phyloP scores from a whole-genome alignment of 768 basidiomycete species.

The Coprinopsis marcescibilis region DNA sequence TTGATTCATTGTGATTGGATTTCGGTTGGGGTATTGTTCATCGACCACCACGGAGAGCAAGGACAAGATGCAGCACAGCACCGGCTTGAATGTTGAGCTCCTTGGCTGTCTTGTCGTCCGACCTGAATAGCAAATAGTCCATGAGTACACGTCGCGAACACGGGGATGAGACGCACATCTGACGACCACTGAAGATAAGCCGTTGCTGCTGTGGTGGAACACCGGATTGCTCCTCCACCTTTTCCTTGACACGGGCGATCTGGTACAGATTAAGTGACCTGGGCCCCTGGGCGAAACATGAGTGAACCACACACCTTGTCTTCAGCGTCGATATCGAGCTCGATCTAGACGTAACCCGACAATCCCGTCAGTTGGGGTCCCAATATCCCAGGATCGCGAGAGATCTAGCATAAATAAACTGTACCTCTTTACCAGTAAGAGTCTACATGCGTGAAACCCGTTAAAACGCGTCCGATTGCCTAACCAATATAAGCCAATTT shows the following conservation, averaged over 20 bases:
- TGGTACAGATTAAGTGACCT: constrained; percentile 23
- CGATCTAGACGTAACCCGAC: constrained; percentile 59
- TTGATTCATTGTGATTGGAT: too few relatives aligned
- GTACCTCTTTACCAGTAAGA: constrained; percentile 94
- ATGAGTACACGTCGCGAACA: neutral
- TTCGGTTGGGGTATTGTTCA: constrained; percentile 23
- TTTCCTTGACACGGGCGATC: constrained; percentile 95
- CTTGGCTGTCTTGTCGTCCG: constrained; percentile 84
- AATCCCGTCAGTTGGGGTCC: neutral
- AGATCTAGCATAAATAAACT: constrained; percentile 8
- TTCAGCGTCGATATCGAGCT: constrained; percentile 89
- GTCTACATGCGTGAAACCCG: constrained; percentile 45
- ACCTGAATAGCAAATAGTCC: constrained; percentile 38
- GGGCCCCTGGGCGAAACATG: too few relatives aligned
- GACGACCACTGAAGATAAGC: constrained; percentile 87
- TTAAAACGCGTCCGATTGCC: constrained; percentile 7
- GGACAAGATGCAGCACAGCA: constrained; percentile 87
- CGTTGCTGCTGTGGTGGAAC: constrained; percentile 96
- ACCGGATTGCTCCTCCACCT: constrained; percentile 96
- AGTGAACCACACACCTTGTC: constrained; percentile 56
- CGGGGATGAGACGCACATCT: constrained; percentile 63
- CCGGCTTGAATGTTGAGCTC: constrained; percentile 84
- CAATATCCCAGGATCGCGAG: constrained; percentile 4
- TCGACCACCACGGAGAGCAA: constrained; percentile 88
- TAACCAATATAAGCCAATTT: neutral